Conservation (phyloP, 1,139 yeast species). For the Hyphopichia buzzinii region DNA sequence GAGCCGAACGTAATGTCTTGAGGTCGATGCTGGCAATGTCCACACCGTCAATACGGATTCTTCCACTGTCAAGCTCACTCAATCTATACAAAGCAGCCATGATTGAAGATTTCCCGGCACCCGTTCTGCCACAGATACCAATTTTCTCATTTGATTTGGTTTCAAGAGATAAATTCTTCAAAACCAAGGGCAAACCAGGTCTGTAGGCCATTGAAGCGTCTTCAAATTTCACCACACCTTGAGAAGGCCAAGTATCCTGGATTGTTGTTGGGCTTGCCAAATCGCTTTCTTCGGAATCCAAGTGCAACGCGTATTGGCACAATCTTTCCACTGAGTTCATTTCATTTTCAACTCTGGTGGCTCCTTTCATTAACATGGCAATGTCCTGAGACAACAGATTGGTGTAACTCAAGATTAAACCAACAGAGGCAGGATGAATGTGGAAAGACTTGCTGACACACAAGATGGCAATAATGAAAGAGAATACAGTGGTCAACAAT, state of each 20-base stretch:
- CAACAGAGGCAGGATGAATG: constrained; percentile 26
- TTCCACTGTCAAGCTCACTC: constrained; percentile 44
- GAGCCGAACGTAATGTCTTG: constrained; percentile 9
- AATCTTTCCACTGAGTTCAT: constrained; percentile 31
- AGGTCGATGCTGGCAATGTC: constrained; percentile 50
- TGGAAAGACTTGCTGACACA: constrained; percentile 24
- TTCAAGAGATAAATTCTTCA: constrained; percentile 25
- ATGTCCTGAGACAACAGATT: constrained; percentile 24
- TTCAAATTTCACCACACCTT: constrained; percentile 14
- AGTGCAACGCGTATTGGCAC: constrained; percentile 22
- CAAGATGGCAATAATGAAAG: constrained; percentile 20
- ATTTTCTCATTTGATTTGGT: constrained; percentile 42
- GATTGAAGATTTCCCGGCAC: constrained; percentile 64
- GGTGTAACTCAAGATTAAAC: constrained; percentile 25
- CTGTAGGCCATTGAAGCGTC: constrained; percentile 17
- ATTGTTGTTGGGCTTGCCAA: constrained; percentile 39
- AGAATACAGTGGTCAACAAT: constrained; percentile 19
- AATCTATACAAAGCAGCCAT: constrained; percentile 56
- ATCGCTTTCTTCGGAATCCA: constrained; percentile 56
- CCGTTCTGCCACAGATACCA: constrained; percentile 66
- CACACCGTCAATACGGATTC: constrained; percentile 48
- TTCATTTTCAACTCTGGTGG: constrained; percentile 28
- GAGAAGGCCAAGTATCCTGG: not conserved
- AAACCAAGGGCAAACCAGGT: constrained; percentile 18
- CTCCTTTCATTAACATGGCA: constrained; percentile 22